Percentiles rank a stretch among this genome's conserved stretches.
Evolutionary conservation across 2,329 filamentous ascomycete genomes (phyloP).

Genomic region (Monilinia fructigena): DNA sequence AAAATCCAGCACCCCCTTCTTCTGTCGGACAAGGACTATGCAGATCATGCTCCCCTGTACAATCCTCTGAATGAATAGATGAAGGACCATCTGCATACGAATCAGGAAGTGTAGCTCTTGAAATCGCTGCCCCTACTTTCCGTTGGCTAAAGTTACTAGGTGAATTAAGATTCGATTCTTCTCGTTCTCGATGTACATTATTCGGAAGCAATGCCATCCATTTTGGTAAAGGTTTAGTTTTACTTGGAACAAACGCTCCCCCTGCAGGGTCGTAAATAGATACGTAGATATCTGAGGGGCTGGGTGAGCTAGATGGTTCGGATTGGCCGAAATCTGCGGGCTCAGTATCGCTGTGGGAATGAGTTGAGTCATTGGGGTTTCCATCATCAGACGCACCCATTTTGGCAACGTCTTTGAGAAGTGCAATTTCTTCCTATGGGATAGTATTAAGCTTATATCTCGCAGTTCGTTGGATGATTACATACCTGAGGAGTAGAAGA

Average conservation of each 20-base stretch:
- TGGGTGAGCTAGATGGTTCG: background rate
- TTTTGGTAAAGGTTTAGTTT: slow-evolving; percentile 52
- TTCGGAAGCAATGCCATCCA: slow-evolving; percentile 40
- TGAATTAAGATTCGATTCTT: background rate
- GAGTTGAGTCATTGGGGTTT: slow-evolving; percentile 24
- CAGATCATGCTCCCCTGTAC: background rate
- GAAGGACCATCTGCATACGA: slow-evolving; percentile 18
- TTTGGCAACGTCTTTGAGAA: slow-evolving; percentile 30
- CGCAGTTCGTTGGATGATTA: no score
- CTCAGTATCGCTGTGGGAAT: slow-evolving; percentile 26
- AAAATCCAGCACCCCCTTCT: no score
- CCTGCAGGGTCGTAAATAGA: slow-evolving; percentile 51
- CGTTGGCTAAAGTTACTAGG: background rate
- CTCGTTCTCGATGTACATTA: slow-evolving; percentile 30
- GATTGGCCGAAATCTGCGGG: slow-evolving; percentile 8
- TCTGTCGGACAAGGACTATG: background rate
- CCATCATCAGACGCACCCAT: slow-evolving; percentile 31
- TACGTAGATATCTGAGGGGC: slow-evolving; percentile 46
- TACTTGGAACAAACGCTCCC: slow-evolving; percentile 49
- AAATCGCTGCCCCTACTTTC: background rate
- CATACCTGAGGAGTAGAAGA: slow-evolving; percentile 22
- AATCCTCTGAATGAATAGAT: slow-evolving; percentile 21
- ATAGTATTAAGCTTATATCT: background rate
- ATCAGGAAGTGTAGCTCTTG: slow-evolving; percentile 13
- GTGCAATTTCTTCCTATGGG: slow-evolving; percentile 16